Conservation (phyloP, 176 grass and related monocot genomes). For the Musa schizocarpa region DNA sequence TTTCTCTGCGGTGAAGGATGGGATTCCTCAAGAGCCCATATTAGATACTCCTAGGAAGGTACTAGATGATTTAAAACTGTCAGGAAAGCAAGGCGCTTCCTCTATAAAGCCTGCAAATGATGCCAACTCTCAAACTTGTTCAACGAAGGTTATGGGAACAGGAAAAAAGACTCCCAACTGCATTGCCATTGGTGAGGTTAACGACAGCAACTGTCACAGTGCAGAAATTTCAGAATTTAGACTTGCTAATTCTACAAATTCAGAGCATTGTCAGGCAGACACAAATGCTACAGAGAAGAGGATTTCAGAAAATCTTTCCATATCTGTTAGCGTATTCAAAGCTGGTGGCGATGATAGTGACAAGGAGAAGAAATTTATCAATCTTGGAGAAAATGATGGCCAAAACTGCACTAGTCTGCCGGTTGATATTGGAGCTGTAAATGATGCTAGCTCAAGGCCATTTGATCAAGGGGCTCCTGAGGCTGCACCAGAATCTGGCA, state of each 20-base stretch:
- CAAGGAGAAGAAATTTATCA: not conserved
- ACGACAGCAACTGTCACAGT: not conserved
- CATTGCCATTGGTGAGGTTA: not conserved
- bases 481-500: slow-evolving; percentile 5
- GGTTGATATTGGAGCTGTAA: slow-evolving; percentile 6
- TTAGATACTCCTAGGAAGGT: slow-evolving; percentile 21
- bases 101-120: slow-evolving; percentile 17
- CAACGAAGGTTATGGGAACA: slow-evolving; percentile 43
- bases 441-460: slow-evolving; percentile 14
- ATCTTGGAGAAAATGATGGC: slow-evolving; percentile 3
- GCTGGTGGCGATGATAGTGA: not conserved
- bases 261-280: too few species aligned
- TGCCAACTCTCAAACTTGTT: slow-evolving; percentile 19
- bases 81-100: slow-evolving; percentile 11
- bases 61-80: slow-evolving; percentile 17
- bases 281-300: not conserved
- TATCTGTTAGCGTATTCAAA: slow-evolving; percentile 28
- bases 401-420: slow-evolving; percentile 5
- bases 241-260: not conserved
- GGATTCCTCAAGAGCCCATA: slow-evolving; percentile 26
- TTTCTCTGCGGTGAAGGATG: slow-evolving; percentile 35
- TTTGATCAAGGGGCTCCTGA: slow-evolving; percentile 13
- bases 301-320: not conserved
- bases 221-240: not conserved
- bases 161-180: slow-evolving; percentile 30